Evolutionary conservation across 208 protist genomes (phyloP).

Genomic region (Polymyxa betae): DNA sequence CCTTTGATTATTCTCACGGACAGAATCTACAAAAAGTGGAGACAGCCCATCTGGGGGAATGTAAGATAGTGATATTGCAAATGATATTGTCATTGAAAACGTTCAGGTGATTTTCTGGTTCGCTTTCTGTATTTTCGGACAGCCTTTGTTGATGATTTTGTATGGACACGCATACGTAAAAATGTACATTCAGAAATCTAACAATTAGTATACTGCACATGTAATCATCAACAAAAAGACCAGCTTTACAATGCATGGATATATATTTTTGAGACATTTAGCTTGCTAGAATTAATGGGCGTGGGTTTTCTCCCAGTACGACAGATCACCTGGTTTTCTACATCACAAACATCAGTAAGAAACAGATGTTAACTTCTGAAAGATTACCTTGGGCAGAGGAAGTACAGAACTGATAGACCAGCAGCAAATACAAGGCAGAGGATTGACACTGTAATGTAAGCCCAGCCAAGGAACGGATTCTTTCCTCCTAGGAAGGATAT

Average conservation of each 20-base stretch:
- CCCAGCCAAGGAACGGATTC: slow-evolving; percentile 38
- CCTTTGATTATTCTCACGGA: background rate
- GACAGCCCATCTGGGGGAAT: slow-evolving; percentile 29
- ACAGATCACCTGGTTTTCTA: slow-evolving; percentile 43
- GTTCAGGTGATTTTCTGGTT: slow-evolving; percentile 35
- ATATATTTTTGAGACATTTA: too few species aligned
- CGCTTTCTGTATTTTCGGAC: slow-evolving; percentile 23
- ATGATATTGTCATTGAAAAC: background rate
- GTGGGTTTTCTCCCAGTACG: slow-evolving; percentile 53
- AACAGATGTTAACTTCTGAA: background rate
- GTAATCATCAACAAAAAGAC: background rate
- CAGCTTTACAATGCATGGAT: background rate
- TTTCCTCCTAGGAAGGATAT: background rate
- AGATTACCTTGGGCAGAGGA: background rate
- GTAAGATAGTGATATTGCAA: background rate
- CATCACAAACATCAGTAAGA: background rate
- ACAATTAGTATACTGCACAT: background rate
- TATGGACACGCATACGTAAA: slow-evolving; percentile 12
- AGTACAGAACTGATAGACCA: background rate
- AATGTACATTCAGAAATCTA: background rate
- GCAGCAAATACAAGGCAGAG: background rate
- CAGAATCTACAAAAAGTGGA: slow-evolving; percentile 4
- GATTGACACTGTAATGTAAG: background rate
- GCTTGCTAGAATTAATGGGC: background rate
- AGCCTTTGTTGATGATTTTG: slow-evolving; percentile 19